These are phyloP conservation scores for Benincasa hispida DNA, from an alignment of 306 rosid genomes.

Conservation along the genomic window DNA sequence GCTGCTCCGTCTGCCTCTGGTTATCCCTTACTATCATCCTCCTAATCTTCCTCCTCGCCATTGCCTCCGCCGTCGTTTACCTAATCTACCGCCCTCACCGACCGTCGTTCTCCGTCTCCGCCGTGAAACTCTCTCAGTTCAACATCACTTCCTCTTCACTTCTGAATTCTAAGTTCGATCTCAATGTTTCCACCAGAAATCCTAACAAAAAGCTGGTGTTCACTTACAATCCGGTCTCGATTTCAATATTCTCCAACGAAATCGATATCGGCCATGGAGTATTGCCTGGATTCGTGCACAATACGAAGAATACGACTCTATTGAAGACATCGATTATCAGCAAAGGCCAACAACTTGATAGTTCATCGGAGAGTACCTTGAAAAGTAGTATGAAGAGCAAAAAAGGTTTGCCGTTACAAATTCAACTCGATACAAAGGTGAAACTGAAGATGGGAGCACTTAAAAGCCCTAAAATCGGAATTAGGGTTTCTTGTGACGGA, in stretches of 20 bases:
- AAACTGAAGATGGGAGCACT: constrained; percentile 44
- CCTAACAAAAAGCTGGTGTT: constrained; percentile 43
- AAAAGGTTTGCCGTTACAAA: constrained; percentile 44
- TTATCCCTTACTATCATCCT: constrained; percentile 30
- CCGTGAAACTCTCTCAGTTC: constrained; percentile 24
- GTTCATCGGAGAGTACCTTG: constrained; percentile 15
- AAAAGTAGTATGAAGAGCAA: constrained; percentile 46
- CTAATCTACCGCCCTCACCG: constrained; percentile 50
- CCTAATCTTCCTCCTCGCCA: constrained; percentile 37
- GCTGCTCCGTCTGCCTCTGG: constrained; percentile 52
- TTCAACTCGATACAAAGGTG: constrained; percentile 60
- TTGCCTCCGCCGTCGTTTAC: constrained; percentile 37
- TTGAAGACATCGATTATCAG: constrained; percentile 31
- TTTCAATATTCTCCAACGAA: constrained; percentile 21
- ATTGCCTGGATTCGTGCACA: constrained; percentile 41
- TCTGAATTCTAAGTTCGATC: constrained; percentile 28
- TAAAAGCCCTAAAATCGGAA: constrained; percentile 50
- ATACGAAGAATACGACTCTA: constrained; percentile 53
- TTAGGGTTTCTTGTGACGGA: constrained; percentile 66
- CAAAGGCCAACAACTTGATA: constrained; percentile 18
- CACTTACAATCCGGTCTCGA: constrained; percentile 19
- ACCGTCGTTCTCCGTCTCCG: constrained; percentile 24
- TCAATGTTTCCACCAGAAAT: constrained; percentile 32
- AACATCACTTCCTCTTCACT: constrained; percentile 21
- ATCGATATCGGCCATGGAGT: constrained; percentile 26